Base-by-base conservation (phyloP, 2,329 filamentous ascomycete species). In the Penicillium sp. region DNA sequence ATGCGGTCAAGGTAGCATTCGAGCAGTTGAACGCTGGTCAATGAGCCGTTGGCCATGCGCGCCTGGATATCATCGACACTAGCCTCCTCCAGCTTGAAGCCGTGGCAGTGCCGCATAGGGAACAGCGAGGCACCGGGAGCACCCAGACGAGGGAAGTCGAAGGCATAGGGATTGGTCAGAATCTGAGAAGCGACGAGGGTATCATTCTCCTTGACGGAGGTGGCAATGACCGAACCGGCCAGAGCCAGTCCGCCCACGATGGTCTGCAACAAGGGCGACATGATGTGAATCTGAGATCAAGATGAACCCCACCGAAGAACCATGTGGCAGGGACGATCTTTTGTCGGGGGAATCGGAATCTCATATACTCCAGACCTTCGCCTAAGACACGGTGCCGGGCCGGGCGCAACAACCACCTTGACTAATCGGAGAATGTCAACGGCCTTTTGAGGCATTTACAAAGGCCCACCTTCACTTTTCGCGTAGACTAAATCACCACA, bases 31-130 rank as follows among this genome's bases (percentile, higher is more conserved):
- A 80, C 77, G 16, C 79, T 81, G 0, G 81, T 86, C 53, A 89
- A 70, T 10, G 65, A 73, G 4, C 82, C 81, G n/a, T 70, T 68
- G 6, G 60, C 60, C 77, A 89, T 77, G 28, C 80, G 79, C 4
- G 70, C 63, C 62, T 89, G 86, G 62, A 91, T 79, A 54, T 86
- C 72, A 57, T 88, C 85, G 56, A 90, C 86, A 6, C 82, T 85
- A 15, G 85, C 85, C 66, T 90, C 87, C 68, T 88, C 85, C 15
- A 90, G 74, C 44, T 75, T 72, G 59, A 88, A 78, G 9, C 79
- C 80, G 51, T 80, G 70, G 67, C 87, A 90, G 12, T 66, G 67
- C 0, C 75, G 77, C 85, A 89, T 87, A 2, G 84, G 81, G 62
- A 89, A 89, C 29, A 79, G 57, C 3, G 59, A 59, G 12, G 61